Evolutionary conservation across 768 basidiomycete species (phyloP), one percentile per base, ranked within the genome.

Genomic region (Hypsizygus marmoreus): DNA sequence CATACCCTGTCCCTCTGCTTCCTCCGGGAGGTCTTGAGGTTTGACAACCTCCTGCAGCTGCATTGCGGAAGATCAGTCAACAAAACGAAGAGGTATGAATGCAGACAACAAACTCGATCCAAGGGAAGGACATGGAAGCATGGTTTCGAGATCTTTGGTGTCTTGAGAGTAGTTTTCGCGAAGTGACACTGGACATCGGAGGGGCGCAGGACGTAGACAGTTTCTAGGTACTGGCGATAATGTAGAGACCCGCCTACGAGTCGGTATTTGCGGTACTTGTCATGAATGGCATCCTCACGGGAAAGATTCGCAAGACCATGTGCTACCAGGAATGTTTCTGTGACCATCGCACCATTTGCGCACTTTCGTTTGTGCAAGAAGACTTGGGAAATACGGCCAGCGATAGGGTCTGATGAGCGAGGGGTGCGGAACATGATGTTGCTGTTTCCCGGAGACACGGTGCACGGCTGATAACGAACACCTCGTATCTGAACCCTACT

Each of bases 41-140:
- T n/a, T n/a, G n/a, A n/a, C n/a, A n/a, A n/a, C n/a, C n/a, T n/a
- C n/a, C n/a, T n/a, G n/a, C n/a, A n/a, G n/a, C n/a, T n/a, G n/a
- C n/a, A n/a, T n/a, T n/a, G n/a, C n/a, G n/a, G n/a, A n/a, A n/a
- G n/a, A n/a, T n/a, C n/a, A n/a, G n/a, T n/a, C n/a, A n/a, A n/a
- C n/a, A n/a, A n/a, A n/a, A n/a, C n/a, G n/a, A n/a, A n/a, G n/a
- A n/a, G n/a, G n/a, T n/a, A n/a, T n/a, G n/a, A n/a, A n/a, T n/a
- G n/a, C n/a, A n/a, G n/a, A n/a, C n/a, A 14, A 36, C 34, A 13
- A 11, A 36, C 34, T 13, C 34, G 17, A 36, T 36, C 34, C 19
- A 36, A 23, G 34, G 34, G 34, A 36, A 36, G 34, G 19, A 36
- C 23, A 19, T 36, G 34, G 23, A 20, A 36, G 23, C 34, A 36